A percentile compares a stretch with the other conserved stretches of the same genome.
Conservation (phyloP, 1,284 basidiomycete genomes). For the Pulveroboletus ridleyi region DNA sequence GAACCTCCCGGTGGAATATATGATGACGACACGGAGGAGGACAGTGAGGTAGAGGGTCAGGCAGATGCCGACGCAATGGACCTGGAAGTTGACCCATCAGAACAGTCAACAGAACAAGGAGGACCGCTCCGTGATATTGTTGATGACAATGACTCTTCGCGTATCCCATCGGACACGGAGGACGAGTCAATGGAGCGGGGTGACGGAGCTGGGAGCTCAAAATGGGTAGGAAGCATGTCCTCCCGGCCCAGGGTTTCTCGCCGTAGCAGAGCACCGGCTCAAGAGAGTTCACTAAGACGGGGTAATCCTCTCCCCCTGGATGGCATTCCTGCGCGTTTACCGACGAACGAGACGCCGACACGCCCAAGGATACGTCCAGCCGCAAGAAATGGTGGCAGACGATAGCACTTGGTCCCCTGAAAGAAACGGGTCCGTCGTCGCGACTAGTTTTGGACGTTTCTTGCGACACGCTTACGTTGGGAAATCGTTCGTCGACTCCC, state of each 20-base stretch:
- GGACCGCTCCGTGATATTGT: conserved; percentile 44
- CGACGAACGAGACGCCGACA: conserved; percentile 67
- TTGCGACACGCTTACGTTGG: conserved; percentile 15
- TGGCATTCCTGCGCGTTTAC: conserved; percentile 39
- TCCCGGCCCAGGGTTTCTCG: conserved; percentile 31
- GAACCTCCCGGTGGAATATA: conserved; percentile 56
- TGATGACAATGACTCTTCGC: conserved; percentile 36
- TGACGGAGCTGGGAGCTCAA: conserved; percentile 42
- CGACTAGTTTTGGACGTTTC: conserved; percentile 22
- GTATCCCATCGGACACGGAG: conserved; percentile 30
- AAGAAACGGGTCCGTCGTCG: not conserved
- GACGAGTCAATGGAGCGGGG: conserved; percentile 41
- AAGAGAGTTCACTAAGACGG: conserved; percentile 31
- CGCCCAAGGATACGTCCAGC: conserved; percentile 53
- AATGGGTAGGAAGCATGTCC: conserved; percentile 40
- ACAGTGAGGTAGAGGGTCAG: conserved; percentile 58
- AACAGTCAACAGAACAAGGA: conserved; percentile 53
- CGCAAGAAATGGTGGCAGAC: conserved; percentile 33
- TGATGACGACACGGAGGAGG: conserved; percentile 60
- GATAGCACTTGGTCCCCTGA: conserved; percentile 25
- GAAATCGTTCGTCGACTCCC: conserved; percentile 15
- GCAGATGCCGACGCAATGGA: conserved; percentile 72
- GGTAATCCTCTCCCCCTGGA: conserved; percentile 29
- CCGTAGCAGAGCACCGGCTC: conserved; percentile 23
- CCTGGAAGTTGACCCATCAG: conserved; percentile 54